Conservation (phyloP, 139 green algal genomes). For the Astrephomene gubernaculifera region DNA sequence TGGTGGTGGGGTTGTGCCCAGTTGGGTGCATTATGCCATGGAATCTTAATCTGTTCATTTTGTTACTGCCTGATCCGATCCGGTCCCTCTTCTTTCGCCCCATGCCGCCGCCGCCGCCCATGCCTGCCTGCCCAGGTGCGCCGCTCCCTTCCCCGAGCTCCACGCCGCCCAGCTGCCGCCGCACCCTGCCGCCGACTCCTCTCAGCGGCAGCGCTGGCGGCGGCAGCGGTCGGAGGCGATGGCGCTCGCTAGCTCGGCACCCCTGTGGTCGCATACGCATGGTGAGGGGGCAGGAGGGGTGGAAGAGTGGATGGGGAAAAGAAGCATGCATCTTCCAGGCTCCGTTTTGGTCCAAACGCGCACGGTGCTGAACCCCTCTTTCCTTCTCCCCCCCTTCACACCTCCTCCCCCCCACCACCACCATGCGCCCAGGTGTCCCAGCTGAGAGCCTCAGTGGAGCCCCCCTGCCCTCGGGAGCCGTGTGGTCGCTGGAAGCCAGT, state of each 20-base stretch:
- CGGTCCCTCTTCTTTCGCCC: not conserved
- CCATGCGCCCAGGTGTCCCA: not conserved
- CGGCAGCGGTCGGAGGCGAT: constrained; percentile 30
- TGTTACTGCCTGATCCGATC: not conserved
- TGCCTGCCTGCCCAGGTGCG: not conserved
- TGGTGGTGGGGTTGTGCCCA: not conserved
- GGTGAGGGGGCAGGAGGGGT: not conserved
- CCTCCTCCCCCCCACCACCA: not conserved
- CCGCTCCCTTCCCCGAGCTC: constrained; percentile 16
- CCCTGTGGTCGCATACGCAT: constrained; percentile 24
- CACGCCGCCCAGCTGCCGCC: constrained; percentile 3
- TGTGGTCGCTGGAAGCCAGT: constrained; percentile 37
- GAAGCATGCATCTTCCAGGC: not conserved
- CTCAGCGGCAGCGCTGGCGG: constrained; percentile 32
- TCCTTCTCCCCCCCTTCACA: not conserved
- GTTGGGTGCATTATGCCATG: not conserved
- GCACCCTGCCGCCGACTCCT: not conserved
- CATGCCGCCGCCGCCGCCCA: no score
- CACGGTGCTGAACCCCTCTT: not conserved
- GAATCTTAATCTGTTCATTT: not conserved
- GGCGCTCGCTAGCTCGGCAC: constrained; percentile 29
- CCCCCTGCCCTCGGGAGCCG: not conserved
- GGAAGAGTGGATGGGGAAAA: not conserved
- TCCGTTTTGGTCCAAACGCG: not conserved
- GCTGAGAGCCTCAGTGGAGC: constrained; percentile 15